Evolutionary conservation across 129 eudicot species (phyloP).

Genomic region (Centaurea solstitialis): DNA sequence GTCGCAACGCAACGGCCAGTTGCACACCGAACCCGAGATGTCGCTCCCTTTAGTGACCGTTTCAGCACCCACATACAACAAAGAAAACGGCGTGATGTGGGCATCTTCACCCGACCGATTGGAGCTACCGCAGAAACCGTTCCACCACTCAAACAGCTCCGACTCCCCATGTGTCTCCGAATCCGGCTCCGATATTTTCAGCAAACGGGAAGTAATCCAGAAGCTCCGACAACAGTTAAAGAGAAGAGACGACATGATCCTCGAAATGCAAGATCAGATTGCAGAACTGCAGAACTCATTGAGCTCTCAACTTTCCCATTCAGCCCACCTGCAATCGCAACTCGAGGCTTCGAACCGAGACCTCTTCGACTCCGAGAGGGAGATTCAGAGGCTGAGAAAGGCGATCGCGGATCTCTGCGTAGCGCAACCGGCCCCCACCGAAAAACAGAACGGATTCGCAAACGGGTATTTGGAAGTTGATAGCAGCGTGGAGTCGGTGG

Average conservation of each 20-base stretch:
- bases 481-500: constrained; percentile 36
- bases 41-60: constrained; percentile 74
- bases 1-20: constrained; percentile 51
- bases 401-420: constrained; percentile 88
- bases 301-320: constrained; percentile 64
- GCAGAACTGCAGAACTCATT: constrained; percentile 70
- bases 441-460: constrained; percentile 48
- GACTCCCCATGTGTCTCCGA: constrained; percentile 93
- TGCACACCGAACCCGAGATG: constrained; percentile 51
- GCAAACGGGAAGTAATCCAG: constrained; percentile 89
- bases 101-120: constrained; percentile 83
- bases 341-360: constrained; percentile 82
- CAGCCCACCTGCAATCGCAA: constrained; percentile 64
- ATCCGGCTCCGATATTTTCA: constrained; percentile 88
- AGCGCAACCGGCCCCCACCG: constrained; percentile 49
- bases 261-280: constrained; percentile 96
- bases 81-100: constrained; percentile 82
- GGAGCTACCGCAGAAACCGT: constrained; percentile 83
- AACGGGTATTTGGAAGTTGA: constrained; percentile 61
- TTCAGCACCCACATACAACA: constrained; percentile 56
- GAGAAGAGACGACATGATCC: constrained; percentile 84
- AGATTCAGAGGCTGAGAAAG: constrained; percentile 84
- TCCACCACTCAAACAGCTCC: constrained; percentile 76
- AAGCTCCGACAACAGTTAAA: constrained; percentile 87
- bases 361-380: constrained; percentile 84